These are phyloP conservation scores for Russula olivacea DNA, from an alignment of 768 basidiomycete species.

Conservation along the genomic window DNA sequence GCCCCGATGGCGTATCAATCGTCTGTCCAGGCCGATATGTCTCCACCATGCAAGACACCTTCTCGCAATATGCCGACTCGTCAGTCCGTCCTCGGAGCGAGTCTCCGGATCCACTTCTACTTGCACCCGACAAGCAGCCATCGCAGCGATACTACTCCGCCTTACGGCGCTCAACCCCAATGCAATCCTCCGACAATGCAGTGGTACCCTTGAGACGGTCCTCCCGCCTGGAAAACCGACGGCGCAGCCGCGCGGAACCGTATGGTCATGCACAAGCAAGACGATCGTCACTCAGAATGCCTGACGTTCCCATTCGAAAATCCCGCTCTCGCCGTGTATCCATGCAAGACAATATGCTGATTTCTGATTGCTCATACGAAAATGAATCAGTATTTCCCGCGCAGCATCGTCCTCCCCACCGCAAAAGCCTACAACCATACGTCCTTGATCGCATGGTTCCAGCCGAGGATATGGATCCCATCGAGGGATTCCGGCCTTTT, in stretches of 20 bases:
- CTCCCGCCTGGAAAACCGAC: not conserved
- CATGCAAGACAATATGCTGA: not conserved
- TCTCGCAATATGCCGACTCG: not conserved
- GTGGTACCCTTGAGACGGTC: slow-evolving; percentile 9
- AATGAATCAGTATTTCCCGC: not conserved
- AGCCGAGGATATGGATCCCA: slow-evolving; percentile 19
- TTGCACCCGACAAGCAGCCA: not conserved
- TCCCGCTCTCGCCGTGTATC: slow-evolving; percentile 8
- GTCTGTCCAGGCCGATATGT: not conserved
- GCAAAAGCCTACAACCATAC: slow-evolving; percentile 2
- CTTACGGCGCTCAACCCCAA: slow-evolving; percentile 4
- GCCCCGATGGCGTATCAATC: not conserved
- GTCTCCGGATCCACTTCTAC: slow-evolving; percentile 13
- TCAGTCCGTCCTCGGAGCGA: not conserved
- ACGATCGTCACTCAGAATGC: slow-evolving; percentile 4
- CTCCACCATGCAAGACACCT: not conserved
- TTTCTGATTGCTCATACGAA: not conserved
- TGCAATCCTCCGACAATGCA: not conserved
- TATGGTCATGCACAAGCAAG: not conserved
- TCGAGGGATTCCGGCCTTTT: slow-evolving; percentile 18
- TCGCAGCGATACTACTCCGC: not conserved
- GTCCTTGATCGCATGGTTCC: slow-evolving; percentile 13
- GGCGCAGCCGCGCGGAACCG: not conserved
- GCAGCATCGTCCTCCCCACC: not conserved
- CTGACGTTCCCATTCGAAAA: not conserved